Evolutionary conservation across 805 yeast species (phyloP), one percentile per base, ranked within the genome.

Genomic region (Wickerhamomyces ciferrii): DNA sequence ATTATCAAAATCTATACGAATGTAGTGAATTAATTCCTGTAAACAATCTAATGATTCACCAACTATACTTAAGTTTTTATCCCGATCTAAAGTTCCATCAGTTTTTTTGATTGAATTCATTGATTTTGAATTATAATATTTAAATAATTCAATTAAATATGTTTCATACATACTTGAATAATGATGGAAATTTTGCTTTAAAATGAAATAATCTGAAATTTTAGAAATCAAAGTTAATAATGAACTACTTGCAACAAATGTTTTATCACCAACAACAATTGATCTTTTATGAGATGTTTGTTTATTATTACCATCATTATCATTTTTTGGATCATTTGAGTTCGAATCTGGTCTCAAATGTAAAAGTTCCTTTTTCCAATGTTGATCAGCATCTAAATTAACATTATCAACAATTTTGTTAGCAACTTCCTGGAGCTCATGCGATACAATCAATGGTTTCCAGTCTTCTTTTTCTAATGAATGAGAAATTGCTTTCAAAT

Each of bases 381-480:
- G 54, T 2, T 65, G 59, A 0, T 64, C 55, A 1, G 78, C 78
- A 46, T 76, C 81, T 11, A 70, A 56, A 21, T 68, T 67, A 2
- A 71, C 68, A n/a, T 78, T 63, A 14, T 71, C 69, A 1, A 76
- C 69, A 13, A 85, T 72, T 38, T 72, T 72, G 54, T 79, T 78
- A 5, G 81, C 75, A 14, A 65, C 56, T 4, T 46, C 53, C 56
- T 85, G 91, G 2, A 81, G 61, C 1, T 60, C 59, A 1, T 66
- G 59, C 0, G 78, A 59, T 10, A 82, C 76, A n/a, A 78, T 76
- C 18, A 75, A 78, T 44, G 91, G 96, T 48, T 78, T 79, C 98
- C 98, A 92, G 20, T 68, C 68, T 53, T 91, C 98, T 41, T 69
- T 68, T 43, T 86, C 91, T 46, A 87, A 69, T 17, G 71, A 67